phyloP scores from a whole-genome alignment of 2,329 filamentous ascomycete genomes.

The Aspergillus vadensis region DNA sequence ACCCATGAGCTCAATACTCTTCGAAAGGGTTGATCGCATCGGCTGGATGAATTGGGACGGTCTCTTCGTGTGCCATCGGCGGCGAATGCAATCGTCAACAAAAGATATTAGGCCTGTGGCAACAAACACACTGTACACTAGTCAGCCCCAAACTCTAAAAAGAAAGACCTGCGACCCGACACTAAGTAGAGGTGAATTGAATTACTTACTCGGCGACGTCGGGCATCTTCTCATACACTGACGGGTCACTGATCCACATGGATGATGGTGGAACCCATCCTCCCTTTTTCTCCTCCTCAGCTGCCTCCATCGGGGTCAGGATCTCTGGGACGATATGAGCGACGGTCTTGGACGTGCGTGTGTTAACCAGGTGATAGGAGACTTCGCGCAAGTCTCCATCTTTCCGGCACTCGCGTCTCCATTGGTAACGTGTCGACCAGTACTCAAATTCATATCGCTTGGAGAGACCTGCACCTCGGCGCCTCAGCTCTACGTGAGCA shows the following conservation, averaged over 20 bases:
- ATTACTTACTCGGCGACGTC: constrained; percentile 82
- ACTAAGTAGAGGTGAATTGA: neutral
- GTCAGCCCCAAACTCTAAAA: constrained; percentile 14
- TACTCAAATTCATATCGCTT: constrained; percentile 91
- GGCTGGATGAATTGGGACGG: constrained; percentile 56
- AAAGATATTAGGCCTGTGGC: constrained; percentile 86
- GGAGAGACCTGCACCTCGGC: constrained; percentile 64
- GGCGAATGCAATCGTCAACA: constrained; percentile 88
- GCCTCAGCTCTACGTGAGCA: constrained; percentile 80
- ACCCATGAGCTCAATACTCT: constrained; percentile 63
- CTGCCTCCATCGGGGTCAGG: constrained; percentile 68
- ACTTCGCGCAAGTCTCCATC: constrained; percentile 65
- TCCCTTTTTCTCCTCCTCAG: constrained; percentile 73
- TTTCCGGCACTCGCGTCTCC: constrained; percentile 73
- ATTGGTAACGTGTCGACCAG: constrained; percentile 84
- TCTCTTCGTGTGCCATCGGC: constrained; percentile 66
- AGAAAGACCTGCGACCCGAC: neutral
- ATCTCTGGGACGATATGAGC: constrained; percentile 85
- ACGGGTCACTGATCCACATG: constrained; percentile 82
- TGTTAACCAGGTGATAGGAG: constrained; percentile 77
- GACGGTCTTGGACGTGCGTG: constrained; percentile 64
- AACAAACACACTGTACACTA: constrained; percentile 70
- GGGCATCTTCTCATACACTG: constrained; percentile 67
- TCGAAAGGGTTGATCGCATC: constrained; percentile 53
- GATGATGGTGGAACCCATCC: constrained; percentile 90